These are phyloP conservation scores for Spathaspora arborariae DNA, from an alignment of 805 yeast genomes.

Conservation along the genomic window DNA sequence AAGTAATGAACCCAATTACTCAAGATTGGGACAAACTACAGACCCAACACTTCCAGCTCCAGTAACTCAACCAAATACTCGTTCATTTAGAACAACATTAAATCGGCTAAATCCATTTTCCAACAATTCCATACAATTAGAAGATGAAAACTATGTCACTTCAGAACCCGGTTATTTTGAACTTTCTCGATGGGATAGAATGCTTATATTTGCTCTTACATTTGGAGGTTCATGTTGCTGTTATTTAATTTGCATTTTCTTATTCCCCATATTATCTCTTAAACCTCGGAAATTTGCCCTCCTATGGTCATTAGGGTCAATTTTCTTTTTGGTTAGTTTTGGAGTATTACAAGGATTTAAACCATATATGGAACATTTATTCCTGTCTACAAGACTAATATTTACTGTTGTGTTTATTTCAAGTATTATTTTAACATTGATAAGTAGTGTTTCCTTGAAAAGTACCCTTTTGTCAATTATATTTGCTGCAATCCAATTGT, in stretches of 20 bases:
- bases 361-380: slow-evolving; percentile 38
- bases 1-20: slow-evolving; percentile 15
- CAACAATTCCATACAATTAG: slow-evolving; percentile 32
- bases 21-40: slow-evolving; percentile 31
- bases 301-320: slow-evolving; percentile 45
- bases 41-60: slow-evolving; percentile 38
- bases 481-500: slow-evolving; percentile 38
- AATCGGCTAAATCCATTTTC: slow-evolving; percentile 39
- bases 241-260: slow-evolving; percentile 39
- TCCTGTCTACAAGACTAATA: slow-evolving; percentile 37
- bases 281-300: slow-evolving; percentile 45
- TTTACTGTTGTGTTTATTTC: slow-evolving; percentile 37
- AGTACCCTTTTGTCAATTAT: slow-evolving; percentile 36
- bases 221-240: slow-evolving; percentile 41
- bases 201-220: slow-evolving; percentile 42
- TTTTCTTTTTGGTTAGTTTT: slow-evolving; percentile 43
- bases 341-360: slow-evolving; percentile 43
- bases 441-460: slow-evolving; percentile 32
- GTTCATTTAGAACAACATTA: slow-evolving; percentile 25
- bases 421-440: slow-evolving; percentile 38
- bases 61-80: slow-evolving; percentile 21
- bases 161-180: slow-evolving; percentile 42
- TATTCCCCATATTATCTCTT: slow-evolving; percentile 39
- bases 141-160: slow-evolving; percentile 42
- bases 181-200: slow-evolving; percentile 44